Percentiles rank a stretch among this genome's conserved stretches.
phyloP scores from a whole-genome alignment of 1,284 basidiomycete genomes.

The Malassezia obtusa region DNA sequence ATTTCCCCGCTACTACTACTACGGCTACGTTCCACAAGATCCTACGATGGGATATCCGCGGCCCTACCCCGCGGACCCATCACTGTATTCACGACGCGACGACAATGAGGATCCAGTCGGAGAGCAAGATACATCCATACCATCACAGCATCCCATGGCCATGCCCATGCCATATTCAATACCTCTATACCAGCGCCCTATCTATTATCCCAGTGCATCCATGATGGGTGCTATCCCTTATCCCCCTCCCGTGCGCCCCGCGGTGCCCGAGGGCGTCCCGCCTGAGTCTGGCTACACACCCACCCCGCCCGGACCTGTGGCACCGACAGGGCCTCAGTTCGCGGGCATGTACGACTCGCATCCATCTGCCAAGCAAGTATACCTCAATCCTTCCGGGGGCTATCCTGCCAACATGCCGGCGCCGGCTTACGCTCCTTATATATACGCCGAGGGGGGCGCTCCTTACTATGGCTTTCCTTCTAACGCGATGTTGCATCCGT shows the following conservation, averaged over 20 bases:
- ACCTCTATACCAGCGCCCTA: slow-evolving; percentile 2
- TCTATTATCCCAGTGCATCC: background rate
- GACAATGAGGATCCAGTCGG: background rate
- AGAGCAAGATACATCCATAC: background rate
- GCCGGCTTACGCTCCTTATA: background rate
- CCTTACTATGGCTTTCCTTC: background rate
- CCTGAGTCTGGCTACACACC: background rate
- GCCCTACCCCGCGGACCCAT: background rate
- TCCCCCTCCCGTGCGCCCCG: background rate
- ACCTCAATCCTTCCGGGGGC: background rate
- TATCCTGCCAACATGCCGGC: background rate
- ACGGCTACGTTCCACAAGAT: slow-evolving; percentile 1
- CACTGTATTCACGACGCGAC: background rate
- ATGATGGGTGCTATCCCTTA: background rate
- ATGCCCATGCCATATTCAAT: slow-evolving; percentile 4
- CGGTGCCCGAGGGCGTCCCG: background rate
- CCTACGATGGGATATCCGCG: background rate
- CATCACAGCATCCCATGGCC: background rate
- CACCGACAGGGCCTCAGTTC: too few species aligned
- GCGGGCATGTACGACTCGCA: background rate
- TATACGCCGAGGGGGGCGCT: background rate
- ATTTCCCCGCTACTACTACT: background rate
- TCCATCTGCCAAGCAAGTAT: background rate
- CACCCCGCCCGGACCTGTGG: too few species aligned
- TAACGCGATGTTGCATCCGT: background rate